A percentile compares a stretch with the other conserved stretches of the same genome.
phyloP scores from a whole-genome alignment of 2,329 filamentous ascomycete species.

The Cladosporium colombiae region DNA sequence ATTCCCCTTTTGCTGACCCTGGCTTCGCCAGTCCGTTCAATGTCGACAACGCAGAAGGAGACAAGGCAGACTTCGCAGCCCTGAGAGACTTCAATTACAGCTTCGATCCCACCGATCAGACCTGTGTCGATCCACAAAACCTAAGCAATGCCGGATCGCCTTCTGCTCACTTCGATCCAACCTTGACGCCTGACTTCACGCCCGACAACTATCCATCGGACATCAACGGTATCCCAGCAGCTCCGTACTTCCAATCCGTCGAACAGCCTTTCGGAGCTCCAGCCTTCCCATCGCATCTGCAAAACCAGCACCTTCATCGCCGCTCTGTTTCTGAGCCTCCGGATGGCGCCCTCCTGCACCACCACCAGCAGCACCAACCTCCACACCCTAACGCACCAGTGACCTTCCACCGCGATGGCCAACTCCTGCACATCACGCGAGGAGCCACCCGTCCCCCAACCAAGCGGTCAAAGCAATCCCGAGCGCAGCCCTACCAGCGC shows the following conservation, averaged over 20 bases:
- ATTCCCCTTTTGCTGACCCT: conserved; percentile 25
- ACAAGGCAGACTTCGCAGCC: conserved; percentile 20
- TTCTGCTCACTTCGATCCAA: conserved; percentile 20
- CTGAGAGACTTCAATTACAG: conserved; percentile 27
- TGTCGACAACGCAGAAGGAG: conserved; percentile 22
- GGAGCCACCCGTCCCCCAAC: conserved; percentile 20
- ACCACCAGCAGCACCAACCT: background rate
- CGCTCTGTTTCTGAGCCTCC: conserved; percentile 33
- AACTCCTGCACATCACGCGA: conserved; percentile 26
- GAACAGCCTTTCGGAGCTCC: conserved; percentile 23
- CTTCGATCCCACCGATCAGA: conserved; percentile 23
- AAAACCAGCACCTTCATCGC: conserved; percentile 23
- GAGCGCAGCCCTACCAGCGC: conserved; percentile 21
- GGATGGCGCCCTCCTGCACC: conserved; percentile 20
- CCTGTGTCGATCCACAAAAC: conserved; percentile 10
- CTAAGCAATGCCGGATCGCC: conserved; percentile 23
- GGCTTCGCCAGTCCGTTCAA: conserved; percentile 8
- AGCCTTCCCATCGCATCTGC: conserved; percentile 15
- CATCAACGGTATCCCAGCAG: conserved; percentile 13
- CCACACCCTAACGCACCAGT: conserved; percentile 16
- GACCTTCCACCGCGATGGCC: conserved; percentile 29
- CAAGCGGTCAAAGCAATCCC: conserved; percentile 22
- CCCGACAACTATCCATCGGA: conserved; percentile 24
- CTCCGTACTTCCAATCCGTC: conserved; percentile 30
- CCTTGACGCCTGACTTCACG: conserved; percentile 6